Evolutionary conservation across 2,329 filamentous ascomycete species (phyloP).

Genomic region (Aspergillus awamori): DNA sequence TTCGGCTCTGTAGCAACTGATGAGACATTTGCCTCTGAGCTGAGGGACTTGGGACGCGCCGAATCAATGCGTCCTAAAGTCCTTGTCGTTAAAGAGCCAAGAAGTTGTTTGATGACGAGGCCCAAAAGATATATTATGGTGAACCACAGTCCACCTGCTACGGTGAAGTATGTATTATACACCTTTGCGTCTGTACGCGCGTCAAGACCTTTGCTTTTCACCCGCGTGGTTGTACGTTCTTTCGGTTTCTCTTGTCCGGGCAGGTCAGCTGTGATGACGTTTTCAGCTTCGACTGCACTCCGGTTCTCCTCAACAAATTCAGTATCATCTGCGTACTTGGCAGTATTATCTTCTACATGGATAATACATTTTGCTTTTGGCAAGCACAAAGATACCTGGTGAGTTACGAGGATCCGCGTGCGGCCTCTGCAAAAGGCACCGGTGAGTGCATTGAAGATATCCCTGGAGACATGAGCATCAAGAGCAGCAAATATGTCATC

Average conservation of each 20-base stretch:
- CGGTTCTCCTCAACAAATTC: neutral
- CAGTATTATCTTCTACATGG: neutral
- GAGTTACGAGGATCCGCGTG: neutral
- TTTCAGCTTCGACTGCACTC: neutral
- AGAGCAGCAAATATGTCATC: neutral
- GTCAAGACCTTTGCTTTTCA: neutral
- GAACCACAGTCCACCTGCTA: neutral
- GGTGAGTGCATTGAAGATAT: neutral
- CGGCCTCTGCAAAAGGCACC: neutral
- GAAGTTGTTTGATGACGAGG: neutral
- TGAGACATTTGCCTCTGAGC: neutral
- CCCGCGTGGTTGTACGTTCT: neutral
- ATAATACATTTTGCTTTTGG: neutral
- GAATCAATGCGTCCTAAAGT: neutral
- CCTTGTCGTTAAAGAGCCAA: neutral
- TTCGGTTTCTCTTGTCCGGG: neutral
- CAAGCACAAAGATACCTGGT: neutral
- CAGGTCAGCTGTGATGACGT: neutral
- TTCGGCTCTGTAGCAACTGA: neutral
- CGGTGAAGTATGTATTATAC: neutral
- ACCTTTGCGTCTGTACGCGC: neutral
- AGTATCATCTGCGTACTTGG: neutral
- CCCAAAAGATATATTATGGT: neutral
- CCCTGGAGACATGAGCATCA: conserved; percentile 1
- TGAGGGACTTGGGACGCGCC: neutral